Evolutionary conservation across 306 rosid species (phyloP).

Genomic region (Cucurbita argyrosperma): DNA sequence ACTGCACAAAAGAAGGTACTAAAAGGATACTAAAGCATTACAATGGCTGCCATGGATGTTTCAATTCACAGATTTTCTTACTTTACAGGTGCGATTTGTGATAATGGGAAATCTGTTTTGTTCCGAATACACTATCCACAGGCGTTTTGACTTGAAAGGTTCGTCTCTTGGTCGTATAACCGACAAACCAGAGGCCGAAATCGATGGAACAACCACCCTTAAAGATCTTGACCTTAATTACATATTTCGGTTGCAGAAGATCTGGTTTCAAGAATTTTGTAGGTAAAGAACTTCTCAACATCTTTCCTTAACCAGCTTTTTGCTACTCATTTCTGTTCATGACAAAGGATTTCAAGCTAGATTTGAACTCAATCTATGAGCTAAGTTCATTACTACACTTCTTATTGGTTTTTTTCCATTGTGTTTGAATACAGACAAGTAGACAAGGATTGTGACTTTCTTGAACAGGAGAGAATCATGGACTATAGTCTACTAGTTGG

Average conservation of each 20-base stretch:
- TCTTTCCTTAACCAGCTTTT: background rate
- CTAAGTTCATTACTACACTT: background rate
- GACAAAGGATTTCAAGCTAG: background rate
- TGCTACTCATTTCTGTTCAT: background rate
- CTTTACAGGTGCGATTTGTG: constrained; percentile 76
- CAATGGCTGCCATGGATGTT: background rate
- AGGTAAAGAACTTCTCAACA: constrained; percentile 22
- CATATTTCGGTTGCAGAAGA: constrained; percentile 65
- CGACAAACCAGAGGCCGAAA: constrained; percentile 59
- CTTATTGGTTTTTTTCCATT: background rate
- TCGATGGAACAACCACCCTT: constrained; percentile 75
- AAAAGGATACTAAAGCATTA: background rate
- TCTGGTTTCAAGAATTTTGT: constrained; percentile 80
- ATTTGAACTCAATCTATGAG: background rate
- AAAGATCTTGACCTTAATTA: constrained; percentile 86
- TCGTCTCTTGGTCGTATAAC: constrained; percentile 83
- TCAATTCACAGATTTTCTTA: constrained; percentile 1
- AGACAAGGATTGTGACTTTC: constrained; percentile 81
- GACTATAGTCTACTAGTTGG: constrained; percentile 94
- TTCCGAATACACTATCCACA: constrained; percentile 51
- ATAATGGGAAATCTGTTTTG: constrained; percentile 94
- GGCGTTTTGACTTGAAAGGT: constrained; percentile 88
- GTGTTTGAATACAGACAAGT: constrained; percentile 59
- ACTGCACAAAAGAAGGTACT: constrained; percentile 75
- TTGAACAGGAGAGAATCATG: constrained; percentile 90